Evolutionary conservation across 225 moss, liverwort and hornwort genomes (phyloP).

Genomic region (Antitrichia curtipendula): DNA sequence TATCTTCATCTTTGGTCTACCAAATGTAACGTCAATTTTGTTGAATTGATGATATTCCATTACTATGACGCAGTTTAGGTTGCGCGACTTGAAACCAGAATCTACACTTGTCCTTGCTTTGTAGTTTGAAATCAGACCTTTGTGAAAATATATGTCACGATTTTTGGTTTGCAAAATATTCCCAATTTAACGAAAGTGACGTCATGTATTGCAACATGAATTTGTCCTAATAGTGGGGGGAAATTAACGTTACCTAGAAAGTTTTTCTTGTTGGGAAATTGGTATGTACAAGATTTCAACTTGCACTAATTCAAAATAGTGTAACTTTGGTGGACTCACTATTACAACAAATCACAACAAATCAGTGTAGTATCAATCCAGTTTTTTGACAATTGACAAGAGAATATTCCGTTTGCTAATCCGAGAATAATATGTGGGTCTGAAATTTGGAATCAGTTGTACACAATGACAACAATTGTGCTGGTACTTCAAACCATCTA

Average conservation of each 20-base stretch:
- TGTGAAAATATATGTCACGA: background rate
- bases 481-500: conserved; percentile 69
- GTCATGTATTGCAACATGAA: background rate
- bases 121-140: background rate
- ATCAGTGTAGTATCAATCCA: background rate
- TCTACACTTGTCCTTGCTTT: too few species aligned
- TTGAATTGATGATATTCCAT: background rate
- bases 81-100: too few species aligned
- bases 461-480: conserved; percentile 73
- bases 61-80: rapidly evolving
- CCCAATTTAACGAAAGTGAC: background rate
- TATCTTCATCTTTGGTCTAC: background rate
- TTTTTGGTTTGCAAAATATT: background rate
- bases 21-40: background rate
- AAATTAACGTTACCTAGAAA: too few species aligned
- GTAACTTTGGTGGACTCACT: background rate
- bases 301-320: background rate
- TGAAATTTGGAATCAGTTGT: conserved; percentile 52
- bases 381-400: background rate
- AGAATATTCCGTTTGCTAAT: background rate
- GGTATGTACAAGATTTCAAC: background rate
- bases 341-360: too few species aligned
- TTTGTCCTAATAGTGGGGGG: background rate
- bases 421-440: background rate
- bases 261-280: background rate